Percentiles rank a stretch among this genome's conserved stretches.
These are phyloP conservation scores for Papiliotrema terrestris DNA, from an alignment of 1,284 basidiomycete species.

Conservation along the genomic window DNA sequence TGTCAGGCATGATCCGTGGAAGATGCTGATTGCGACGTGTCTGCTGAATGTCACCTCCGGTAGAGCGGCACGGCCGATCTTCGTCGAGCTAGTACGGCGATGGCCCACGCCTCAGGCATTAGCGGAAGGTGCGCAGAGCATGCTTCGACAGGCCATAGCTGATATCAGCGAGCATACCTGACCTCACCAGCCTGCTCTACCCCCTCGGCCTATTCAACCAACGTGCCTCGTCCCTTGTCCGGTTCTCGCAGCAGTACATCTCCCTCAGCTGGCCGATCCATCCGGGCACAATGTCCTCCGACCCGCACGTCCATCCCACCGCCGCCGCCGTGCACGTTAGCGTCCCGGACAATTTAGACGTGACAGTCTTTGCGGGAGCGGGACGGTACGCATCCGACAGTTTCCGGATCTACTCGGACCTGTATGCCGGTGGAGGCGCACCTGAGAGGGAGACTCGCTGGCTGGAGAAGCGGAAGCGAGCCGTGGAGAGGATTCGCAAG, in stretches of 20 bases:
- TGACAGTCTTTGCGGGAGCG: slow-evolving; percentile 25
- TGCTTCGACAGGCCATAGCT: neutral
- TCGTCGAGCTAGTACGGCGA: slow-evolving; percentile 13
- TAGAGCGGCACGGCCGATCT: slow-evolving; percentile 23
- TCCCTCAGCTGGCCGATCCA: slow-evolving; percentile 21
- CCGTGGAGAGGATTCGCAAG: slow-evolving; percentile 4
- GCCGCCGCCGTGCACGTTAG: neutral
- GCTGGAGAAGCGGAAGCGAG: slow-evolving; percentile 18
- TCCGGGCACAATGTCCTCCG: neutral
- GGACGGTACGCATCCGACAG: slow-evolving; percentile 29
- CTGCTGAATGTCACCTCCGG: slow-evolving; percentile 28
- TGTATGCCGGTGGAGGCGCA: slow-evolving; percentile 19
- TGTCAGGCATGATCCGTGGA: slow-evolving; percentile 29
- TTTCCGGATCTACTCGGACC: slow-evolving; percentile 26
- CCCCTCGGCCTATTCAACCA: slow-evolving; percentile 31
- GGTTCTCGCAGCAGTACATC: slow-evolving; percentile 27
- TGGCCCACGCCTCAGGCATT: slow-evolving; percentile 17
- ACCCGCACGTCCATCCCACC: neutral
- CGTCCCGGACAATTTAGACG: slow-evolving; percentile 11
- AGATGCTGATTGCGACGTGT: slow-evolving; percentile 25
- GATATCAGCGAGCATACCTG: slow-evolving; percentile 17
- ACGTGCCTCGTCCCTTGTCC: slow-evolving; percentile 21
- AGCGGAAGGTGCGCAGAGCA: slow-evolving; percentile 16
- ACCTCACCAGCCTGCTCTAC: slow-evolving; percentile 22
- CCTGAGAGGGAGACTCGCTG: slow-evolving; percentile 17